Evolutionary conservation across 202 grass and related monocot genomes (phyloP), one percentile per base, ranked within the genome.

Genomic region (Sporobolus alterniflorus): DNA sequence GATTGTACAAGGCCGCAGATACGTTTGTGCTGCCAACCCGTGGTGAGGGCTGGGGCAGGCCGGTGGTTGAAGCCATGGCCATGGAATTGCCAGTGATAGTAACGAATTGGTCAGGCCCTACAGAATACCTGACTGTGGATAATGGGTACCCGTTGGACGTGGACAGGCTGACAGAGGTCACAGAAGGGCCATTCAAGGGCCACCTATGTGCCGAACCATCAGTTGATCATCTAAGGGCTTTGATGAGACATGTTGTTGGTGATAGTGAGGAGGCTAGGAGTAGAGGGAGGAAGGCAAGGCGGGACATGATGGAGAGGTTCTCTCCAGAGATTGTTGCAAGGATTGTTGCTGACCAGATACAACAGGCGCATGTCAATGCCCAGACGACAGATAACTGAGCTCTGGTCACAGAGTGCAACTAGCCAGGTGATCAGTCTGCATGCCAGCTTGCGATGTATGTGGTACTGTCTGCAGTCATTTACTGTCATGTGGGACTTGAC

Each of bases 11-110:
- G 77, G 67, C 79, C 0, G 76, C 67, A 0, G 43, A 94, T 78
- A 71, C 83, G 21, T 91, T 94, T 40, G 88, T 94, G 33, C 79
- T 94, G 13, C 88, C 92, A 71, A 84, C 86, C 50, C 76, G 80
- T 59, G 92, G 92, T 5, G 88, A 94, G 77, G 92, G 92, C 0
- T 94, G 88, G 92, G 88, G 92, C 30, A 83, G 92, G 46, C 92
- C 88, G 0, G 78, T 94, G 41, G 92, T 91, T 0, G 92, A 94
- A 82, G 88, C 86, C 34, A 94, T 94, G 92, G 79, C 88, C 67
- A 94, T 94, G 92, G 82, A 84, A 62, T 39, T 91, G 52, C 92
- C 92, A 0, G 88, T 91, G 79, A 89, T 94, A 46, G 85, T 83
- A 30, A 94, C 88, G 0, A 91, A 91, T 49, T 94, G 92, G 92